phyloP scores from a whole-genome alignment of 2,329 filamentous ascomycete genomes.

The Fusarium sp. region DNA sequence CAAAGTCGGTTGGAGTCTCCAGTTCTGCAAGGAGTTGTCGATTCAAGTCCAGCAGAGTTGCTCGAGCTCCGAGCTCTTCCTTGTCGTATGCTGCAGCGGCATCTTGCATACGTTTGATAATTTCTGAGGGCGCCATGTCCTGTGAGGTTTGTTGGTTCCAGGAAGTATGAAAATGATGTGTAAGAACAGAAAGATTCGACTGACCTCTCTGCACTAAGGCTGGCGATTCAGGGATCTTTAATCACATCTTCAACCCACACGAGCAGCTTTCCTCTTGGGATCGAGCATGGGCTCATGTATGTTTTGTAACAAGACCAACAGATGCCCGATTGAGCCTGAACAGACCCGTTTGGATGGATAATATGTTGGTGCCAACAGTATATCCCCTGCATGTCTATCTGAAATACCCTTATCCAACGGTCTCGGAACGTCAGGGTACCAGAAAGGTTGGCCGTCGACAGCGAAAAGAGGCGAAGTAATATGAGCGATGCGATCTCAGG shows the following conservation, averaged over 20 bases:
- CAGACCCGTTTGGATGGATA: neutral
- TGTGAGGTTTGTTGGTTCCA: neutral
- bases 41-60: constrained; percentile 26
- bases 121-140: constrained; percentile 18
- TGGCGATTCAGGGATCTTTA: neutral
- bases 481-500: neutral
- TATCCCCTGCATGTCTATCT: neutral
- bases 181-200: neutral
- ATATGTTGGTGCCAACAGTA: neutral
- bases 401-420: neutral
- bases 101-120: constrained; percentile 18
- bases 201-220: neutral
- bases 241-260: neutral
- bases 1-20: constrained; percentile 28
- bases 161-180: neutral
- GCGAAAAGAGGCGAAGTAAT: neutral
- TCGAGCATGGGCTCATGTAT: neutral
- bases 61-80: constrained; percentile 15
- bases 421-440: neutral
- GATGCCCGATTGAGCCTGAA: neutral
- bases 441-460: neutral
- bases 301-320: neutral
- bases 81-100: constrained; percentile 15
- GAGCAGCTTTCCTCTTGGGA: neutral
- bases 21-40: constrained; percentile 25